Conservation (phyloP, 2,329 filamentous ascomycete genomes). For the Ilyonectria mors-panacis region DNA sequence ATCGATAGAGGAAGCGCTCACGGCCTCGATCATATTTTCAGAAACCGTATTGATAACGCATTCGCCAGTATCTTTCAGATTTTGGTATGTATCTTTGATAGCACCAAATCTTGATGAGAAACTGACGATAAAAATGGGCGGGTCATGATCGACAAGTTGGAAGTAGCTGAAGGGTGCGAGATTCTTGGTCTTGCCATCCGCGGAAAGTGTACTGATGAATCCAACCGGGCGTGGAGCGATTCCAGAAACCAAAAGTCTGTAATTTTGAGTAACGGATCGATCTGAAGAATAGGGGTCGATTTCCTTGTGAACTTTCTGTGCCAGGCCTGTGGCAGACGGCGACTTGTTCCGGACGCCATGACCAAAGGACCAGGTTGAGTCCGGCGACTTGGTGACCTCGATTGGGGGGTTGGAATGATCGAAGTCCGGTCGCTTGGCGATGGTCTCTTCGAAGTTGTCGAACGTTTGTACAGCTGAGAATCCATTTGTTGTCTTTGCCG, state of each 20-base stretch:
- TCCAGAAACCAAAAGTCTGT: conserved; percentile 86
- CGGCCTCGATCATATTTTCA: conserved; percentile 85
- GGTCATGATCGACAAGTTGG: conserved; percentile 84
- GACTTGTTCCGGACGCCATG: conserved; percentile 47
- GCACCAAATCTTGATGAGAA: conserved; percentile 60
- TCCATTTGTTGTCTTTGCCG: conserved; percentile 31
- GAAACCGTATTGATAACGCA: conserved; percentile 87
- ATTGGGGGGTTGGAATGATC: conserved; percentile 42
- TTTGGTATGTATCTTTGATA: conserved; percentile 83
- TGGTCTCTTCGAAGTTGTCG: conserved; percentile 42
- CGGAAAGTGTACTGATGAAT: conserved; percentile 66
- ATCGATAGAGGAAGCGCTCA: conserved; percentile 82
- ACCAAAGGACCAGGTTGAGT: conserved; percentile 67
- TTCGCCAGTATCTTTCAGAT: conserved; percentile 78
- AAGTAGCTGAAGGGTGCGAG: conserved; percentile 88
- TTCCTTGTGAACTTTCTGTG: conserved; percentile 70
- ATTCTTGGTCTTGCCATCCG: conserved; percentile 75
- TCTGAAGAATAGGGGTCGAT: conserved; percentile 85
- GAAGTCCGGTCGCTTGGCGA: conserved; percentile 44
- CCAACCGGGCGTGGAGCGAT: conserved; percentile 85
- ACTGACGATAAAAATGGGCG: conserved; percentile 79
- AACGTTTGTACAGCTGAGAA: conserved; percentile 46
- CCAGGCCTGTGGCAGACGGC: not conserved
- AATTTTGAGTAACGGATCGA: conserved; percentile 79
- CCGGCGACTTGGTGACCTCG: conserved; percentile 49